These are phyloP conservation scores for Exutisphaerella laricina DNA, from an alignment of 2,329 filamentous ascomycete species.

Conservation along the genomic window DNA sequence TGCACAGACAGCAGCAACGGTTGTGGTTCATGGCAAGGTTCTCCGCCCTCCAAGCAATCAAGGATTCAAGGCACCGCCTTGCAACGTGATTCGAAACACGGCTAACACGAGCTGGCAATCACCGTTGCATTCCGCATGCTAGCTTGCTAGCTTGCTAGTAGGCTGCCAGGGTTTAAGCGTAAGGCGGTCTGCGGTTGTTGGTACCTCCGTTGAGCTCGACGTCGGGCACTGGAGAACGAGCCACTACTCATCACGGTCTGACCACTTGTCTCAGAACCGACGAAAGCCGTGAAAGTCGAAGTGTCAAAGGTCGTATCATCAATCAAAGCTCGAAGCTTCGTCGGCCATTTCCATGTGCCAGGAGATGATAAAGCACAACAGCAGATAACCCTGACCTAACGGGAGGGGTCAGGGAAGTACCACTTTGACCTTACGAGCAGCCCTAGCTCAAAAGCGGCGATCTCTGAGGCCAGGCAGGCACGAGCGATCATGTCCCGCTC, in stretches of 20 bases:
- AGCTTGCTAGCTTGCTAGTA: too few species aligned
- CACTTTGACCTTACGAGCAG: background rate
- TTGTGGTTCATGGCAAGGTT: conserved; percentile 14
- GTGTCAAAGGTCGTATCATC: background rate
- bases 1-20: conserved; percentile 12
- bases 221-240: background rate
- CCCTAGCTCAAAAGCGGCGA: background rate
- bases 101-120: conserved; percentile 5
- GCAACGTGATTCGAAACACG: conserved; percentile 9
- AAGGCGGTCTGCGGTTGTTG: background rate
- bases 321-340: background rate
- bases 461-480: background rate
- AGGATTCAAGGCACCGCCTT: conserved; percentile 9
- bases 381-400: background rate
- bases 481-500: background rate
- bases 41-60: conserved; percentile 11
- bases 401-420: conserved; percentile 4
- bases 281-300: background rate
- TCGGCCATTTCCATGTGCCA: background rate
- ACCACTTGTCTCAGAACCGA: background rate
- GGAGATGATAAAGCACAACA: background rate
- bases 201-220: conserved; percentile 1
- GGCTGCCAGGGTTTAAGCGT: too few species aligned
- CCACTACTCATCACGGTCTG: background rate
- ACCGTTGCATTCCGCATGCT: background rate